Percentiles rank a stretch among this genome's conserved stretches.
Evolutionary conservation across 2,329 filamentous ascomycete species (phyloP).

Genomic region (Venturia nashicola): DNA sequence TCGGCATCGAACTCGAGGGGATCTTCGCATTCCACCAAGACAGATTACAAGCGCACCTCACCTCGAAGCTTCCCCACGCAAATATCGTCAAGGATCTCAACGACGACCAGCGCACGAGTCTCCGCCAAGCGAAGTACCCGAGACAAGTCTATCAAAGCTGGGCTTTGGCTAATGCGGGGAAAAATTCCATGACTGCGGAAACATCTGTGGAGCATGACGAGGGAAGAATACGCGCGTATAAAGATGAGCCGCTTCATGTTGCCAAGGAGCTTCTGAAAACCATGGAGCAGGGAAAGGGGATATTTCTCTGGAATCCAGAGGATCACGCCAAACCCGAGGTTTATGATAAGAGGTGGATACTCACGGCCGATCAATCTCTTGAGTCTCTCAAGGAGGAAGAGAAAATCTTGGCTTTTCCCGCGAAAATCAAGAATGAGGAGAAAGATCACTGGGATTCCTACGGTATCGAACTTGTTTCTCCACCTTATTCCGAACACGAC

Average conservation of each 20-base stretch:
- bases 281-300: background rate
- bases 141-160: conserved; percentile 9
- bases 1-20: conserved; percentile 12
- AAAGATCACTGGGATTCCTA: conserved; percentile 6
- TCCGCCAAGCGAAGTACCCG: background rate
- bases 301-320: background rate
- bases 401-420: background rate
- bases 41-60: conserved; percentile 6
- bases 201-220: background rate
- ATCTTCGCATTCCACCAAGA: conserved; percentile 11
- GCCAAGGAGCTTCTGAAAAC: background rate
- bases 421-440: background rate
- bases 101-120: background rate
- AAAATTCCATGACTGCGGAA: background rate
- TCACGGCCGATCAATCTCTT: background rate
- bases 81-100: conserved; percentile 8
- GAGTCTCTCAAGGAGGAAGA: background rate
- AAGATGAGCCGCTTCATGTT: conserved; percentile 8
- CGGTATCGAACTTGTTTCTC: conserved; percentile 14
- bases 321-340: background rate
- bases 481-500: background rate
- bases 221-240: conserved; percentile 2
- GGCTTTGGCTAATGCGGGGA: background rate
- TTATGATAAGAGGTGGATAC: background rate
- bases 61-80: background rate